Evolutionary conservation across 306 rosid genomes (phyloP), one percentile per base, ranked within the genome.

Genomic region (Malus sylvestris): DNA sequence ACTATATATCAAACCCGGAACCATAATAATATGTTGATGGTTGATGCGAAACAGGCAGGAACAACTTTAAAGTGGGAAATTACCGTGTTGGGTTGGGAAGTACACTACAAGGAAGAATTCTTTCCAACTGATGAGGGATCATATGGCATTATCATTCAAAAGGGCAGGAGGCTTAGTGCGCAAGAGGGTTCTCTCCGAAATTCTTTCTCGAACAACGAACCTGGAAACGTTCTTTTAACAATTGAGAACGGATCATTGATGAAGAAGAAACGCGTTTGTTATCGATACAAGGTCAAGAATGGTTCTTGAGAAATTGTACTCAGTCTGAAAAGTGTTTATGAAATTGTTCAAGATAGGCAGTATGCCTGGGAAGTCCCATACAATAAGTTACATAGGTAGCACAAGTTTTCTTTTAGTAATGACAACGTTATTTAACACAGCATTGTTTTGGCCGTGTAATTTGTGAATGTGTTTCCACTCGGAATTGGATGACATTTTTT

Each of bases 181-280:
- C 91, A 87, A 64, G 89, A 85, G 30, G 87, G 90, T 10, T 84
- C 89, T 20, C 4, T 88, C 42, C 81, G 75, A 49, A 86, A 82
- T 68, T 88, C 85, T 60, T 92, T 84, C 53, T 83, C 85, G 25
- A 74, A 69, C 70, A 83, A 81, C 49, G 96, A 92, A 55, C 79
- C 96, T 51, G 97, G 97, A 10, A 89, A 87, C 69, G 86, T 92
- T 57, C 91, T 92, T 58, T 75, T 92, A 71, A 88, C 89, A 33
- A 75, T 92, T 75, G 85, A 87, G 45, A 92, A 92, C 52, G 53
- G 67, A 33, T 76, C 77, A 45, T 74, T 88, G 79, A 86, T 93
- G 16, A 92, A 90, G 90, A 92, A 87, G 90, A 92, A 92, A 84
- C 89, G 83, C 62, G 92, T 92, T 63, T 88, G 86, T 67, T 92